phyloP scores from a whole-genome alignment of 768 basidiomycete genomes.

The Rhodotorula kratochvilovae region DNA sequence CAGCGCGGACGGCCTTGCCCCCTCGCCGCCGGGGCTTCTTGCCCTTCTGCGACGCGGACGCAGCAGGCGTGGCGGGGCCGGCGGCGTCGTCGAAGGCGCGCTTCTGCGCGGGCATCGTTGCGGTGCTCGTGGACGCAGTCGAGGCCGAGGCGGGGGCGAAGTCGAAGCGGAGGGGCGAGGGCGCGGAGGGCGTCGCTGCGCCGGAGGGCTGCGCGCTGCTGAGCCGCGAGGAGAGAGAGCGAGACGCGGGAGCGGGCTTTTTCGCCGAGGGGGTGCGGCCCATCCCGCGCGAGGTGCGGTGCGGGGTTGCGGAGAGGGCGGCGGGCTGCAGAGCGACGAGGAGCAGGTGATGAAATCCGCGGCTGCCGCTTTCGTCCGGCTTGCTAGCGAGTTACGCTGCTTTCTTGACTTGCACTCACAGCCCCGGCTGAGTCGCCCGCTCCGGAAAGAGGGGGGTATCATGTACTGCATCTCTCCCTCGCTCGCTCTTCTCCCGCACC shows the following conservation, averaged over 20 bases:
- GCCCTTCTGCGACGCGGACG: background rate
- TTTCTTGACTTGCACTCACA: no score
- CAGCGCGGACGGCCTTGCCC: background rate
- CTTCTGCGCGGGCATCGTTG: slow-evolving; percentile 24
- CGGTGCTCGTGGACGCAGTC: background rate
- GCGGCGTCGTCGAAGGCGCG: slow-evolving; percentile 14
- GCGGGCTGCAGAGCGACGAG: background rate
- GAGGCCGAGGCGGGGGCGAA: no score
- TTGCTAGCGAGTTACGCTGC: no score
- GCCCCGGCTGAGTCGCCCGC: no score
- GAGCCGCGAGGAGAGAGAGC: slow-evolving; percentile 16
- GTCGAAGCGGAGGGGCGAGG: slow-evolving; percentile 20
- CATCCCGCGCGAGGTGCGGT: background rate
- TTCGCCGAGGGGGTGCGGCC: slow-evolving; percentile 14
- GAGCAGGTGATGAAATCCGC: no score
- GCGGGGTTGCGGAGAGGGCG: background rate
- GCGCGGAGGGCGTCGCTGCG: background rate
- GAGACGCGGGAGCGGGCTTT: background rate
- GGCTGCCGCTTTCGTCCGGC: no score
- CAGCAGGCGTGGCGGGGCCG: background rate
- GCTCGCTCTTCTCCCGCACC: no score
- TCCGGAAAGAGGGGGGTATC: no score
- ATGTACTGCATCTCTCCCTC: background rate
- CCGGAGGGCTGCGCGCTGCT: background rate
- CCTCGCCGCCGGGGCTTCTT: background rate